Conservation (phyloP, 257 asterid species). For the Gardenia jasminoides region DNA sequence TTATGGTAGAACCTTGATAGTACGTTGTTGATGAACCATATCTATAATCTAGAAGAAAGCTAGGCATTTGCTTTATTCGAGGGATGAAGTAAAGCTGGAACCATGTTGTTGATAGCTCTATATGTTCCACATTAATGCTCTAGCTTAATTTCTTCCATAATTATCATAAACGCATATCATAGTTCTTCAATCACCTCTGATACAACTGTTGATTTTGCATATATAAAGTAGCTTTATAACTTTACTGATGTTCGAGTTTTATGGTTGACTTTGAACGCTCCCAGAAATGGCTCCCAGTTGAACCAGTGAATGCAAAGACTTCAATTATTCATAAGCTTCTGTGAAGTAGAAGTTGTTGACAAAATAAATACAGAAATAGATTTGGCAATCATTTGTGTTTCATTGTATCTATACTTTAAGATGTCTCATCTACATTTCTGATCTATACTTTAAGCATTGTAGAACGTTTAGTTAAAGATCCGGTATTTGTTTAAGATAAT, state of each 20-base stretch:
- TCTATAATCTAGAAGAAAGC: too few species aligned
- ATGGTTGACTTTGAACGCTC: background rate
- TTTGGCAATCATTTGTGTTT: background rate
- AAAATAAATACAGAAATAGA: background rate
- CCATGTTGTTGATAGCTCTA: too few species aligned
- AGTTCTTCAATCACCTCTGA: too few species aligned
- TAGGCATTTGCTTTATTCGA: too few species aligned
- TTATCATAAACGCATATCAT: too few species aligned
- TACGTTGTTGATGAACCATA: too few species aligned
- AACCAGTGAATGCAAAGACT: background rate
- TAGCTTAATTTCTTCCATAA: too few species aligned
- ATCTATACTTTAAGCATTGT: background rate
- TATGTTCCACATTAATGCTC: too few species aligned
- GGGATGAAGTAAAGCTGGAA: too few species aligned
- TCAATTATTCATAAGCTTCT: background rate
- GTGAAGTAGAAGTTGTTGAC: background rate
- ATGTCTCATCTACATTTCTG: background rate
- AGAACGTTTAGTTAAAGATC: background rate
- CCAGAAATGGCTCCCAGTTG: background rate
- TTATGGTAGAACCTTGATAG: too few species aligned
- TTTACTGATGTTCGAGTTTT: background rate
- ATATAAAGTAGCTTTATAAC: background rate
- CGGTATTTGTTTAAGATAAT: too few species aligned
- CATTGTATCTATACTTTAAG: background rate
- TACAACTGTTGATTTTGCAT: background rate